Conservation (phyloP, 1,284 basidiomycete genomes). For the Naganishia liquefaciens region DNA sequence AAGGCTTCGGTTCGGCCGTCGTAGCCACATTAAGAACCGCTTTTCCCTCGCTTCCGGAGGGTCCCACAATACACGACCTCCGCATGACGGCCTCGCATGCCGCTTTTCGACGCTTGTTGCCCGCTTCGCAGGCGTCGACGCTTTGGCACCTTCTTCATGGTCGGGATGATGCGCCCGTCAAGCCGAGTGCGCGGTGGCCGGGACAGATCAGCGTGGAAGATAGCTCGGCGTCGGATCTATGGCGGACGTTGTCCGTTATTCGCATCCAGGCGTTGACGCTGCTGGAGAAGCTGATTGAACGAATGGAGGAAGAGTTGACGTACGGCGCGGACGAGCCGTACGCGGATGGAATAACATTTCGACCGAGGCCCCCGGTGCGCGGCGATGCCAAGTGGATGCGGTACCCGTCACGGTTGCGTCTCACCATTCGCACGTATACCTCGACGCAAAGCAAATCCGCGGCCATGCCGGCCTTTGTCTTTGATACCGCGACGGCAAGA, state of each 20-base stretch:
- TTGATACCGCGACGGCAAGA: conserved; percentile 12
- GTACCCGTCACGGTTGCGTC: conserved; percentile 27
- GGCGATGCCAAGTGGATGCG: conserved; percentile 29
- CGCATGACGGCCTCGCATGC: conserved; percentile 14
- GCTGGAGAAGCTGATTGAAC: conserved; percentile 21
- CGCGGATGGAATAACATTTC: not conserved
- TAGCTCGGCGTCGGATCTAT: conserved; percentile 34
- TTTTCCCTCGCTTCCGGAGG: not conserved
- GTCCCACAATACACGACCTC: conserved; percentile 8
- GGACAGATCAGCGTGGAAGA: conserved; percentile 51
- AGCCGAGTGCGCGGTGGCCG: conserved; percentile 46
- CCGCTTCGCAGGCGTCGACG: conserved; percentile 17
- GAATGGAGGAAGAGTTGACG: conserved; percentile 36
- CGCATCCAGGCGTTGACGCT: conserved; percentile 26
- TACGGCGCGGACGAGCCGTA: not conserved
- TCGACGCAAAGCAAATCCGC: conserved; percentile 27
- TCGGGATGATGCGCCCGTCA: conserved; percentile 44
- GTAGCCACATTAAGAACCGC: conserved; percentile 7
- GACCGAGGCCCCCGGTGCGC: not conserved
- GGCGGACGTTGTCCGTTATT: conserved; percentile 14
- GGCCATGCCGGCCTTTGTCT: conserved; percentile 27
- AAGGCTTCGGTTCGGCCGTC: conserved; percentile 39
- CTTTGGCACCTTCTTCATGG: conserved; percentile 46
- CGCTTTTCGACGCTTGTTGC: conserved; percentile 25
- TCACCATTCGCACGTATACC: conserved; percentile 32